Percentiles rank a stretch among this genome's conserved stretches.
phyloP scores from a whole-genome alignment of 1,284 basidiomycete genomes.

The Naganishia liquefaciens region DNA sequence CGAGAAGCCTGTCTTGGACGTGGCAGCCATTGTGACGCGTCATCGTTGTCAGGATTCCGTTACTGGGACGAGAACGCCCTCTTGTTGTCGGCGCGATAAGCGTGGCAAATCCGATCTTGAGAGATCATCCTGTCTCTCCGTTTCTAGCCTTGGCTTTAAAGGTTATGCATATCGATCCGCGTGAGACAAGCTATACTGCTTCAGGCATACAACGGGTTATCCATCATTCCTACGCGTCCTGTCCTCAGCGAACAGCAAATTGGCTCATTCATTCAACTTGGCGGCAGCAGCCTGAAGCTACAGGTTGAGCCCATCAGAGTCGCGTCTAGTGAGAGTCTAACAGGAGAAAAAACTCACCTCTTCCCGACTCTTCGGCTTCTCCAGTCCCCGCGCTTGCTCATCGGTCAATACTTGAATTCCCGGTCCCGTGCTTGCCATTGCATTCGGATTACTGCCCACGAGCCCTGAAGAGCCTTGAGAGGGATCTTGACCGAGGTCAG shows the following conservation, averaged over 20 bases:
- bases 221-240: background rate
- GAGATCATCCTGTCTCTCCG: no score
- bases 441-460: constrained; percentile 43
- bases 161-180: no score
- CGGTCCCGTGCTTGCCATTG: constrained; percentile 42
- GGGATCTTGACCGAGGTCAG: constrained; percentile 39
- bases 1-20: no score
- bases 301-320: background rate
- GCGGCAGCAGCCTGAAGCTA: background rate
- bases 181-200: background rate
- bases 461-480: constrained; percentile 41
- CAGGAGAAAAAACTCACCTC: constrained; percentile 44
- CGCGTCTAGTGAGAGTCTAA: background rate
- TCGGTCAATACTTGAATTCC: constrained; percentile 46
- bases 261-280: constrained; percentile 1
- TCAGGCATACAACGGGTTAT: background rate
- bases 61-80: no score
- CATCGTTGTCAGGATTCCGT: no score
- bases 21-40: no score
- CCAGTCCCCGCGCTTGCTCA: constrained; percentile 47
- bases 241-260: background rate
- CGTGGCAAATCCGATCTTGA: no score
- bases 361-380: constrained; percentile 53
- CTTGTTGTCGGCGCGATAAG: no score
- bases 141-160: no score